These are phyloP conservation scores for Helminthosporium solani DNA, from an alignment of 2,329 filamentous ascomycete genomes.

Conservation along the genomic window DNA sequence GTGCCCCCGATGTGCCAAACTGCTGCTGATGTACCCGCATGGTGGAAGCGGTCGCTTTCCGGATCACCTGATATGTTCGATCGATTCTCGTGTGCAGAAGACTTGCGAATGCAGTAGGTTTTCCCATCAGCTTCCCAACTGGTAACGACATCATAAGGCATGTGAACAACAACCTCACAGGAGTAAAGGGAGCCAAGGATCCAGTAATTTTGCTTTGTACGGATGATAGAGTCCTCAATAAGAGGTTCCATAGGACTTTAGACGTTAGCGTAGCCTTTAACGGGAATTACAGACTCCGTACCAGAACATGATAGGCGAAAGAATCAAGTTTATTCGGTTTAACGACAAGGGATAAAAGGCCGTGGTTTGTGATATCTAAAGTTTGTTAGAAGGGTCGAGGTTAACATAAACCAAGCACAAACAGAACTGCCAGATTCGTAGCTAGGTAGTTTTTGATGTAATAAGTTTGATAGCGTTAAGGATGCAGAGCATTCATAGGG, in stretches of 20 bases:
- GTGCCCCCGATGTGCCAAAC: constrained; percentile 5
- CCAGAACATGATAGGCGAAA: background rate
- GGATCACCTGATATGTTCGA: constrained; percentile 1
- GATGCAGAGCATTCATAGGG: too few relatives aligned
- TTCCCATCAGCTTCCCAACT: constrained; percentile 4
- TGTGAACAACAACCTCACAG: background rate
- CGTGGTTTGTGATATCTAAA: too few relatives aligned
- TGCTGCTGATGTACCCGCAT: constrained; percentile 2
- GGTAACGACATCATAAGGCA: background rate
- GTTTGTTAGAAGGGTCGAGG: too few relatives aligned
- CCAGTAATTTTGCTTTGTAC: background rate
- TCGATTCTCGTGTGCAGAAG: background rate
- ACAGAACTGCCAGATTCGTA: too few relatives aligned
- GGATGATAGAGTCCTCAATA: background rate
- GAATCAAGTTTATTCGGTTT: too few relatives aligned
- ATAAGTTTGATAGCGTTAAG: too few relatives aligned
- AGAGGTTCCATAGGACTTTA: background rate
- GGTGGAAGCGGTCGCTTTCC: constrained; percentile 2
- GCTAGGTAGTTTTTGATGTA: too few relatives aligned
- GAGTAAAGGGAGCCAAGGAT: background rate
- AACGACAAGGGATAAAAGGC: too few relatives aligned
- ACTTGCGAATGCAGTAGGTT: constrained; percentile 2
- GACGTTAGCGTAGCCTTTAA: constrained; percentile 1
- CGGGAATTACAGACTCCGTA: background rate
- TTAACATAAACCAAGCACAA: too few relatives aligned